Conservation (phyloP, 2,329 filamentous ascomycete species). For the Monascus ruber region DNA sequence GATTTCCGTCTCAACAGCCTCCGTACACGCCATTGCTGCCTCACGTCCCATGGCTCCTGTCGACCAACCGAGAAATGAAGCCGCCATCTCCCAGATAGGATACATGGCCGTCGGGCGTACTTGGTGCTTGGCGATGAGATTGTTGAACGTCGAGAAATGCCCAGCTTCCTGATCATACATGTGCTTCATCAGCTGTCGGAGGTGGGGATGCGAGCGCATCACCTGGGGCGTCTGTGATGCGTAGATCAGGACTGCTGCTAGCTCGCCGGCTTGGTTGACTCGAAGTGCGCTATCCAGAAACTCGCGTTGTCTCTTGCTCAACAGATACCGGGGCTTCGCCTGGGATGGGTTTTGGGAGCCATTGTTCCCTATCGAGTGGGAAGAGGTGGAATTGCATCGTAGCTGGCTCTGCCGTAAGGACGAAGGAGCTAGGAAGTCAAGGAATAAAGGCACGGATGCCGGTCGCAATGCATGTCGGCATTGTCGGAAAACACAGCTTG, state of each 20-base stretch:
- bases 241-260: conserved; percentile 95
- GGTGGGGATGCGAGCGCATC: conserved; percentile 67
- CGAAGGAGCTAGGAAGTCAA: conserved; percentile 27
- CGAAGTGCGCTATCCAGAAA: conserved; percentile 74
- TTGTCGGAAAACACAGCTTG: conserved; percentile 15
- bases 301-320: conserved; percentile 58
- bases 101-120: conserved; percentile 89
- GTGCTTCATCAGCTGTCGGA: conserved; percentile 84
- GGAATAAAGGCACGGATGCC: conserved; percentile 12
- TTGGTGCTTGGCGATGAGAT: conserved; percentile 70
- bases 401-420: conserved; percentile 13
- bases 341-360: conserved; percentile 3
- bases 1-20: conserved; percentile 97
- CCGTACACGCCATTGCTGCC: conserved; percentile 96
- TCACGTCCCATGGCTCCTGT: conserved; percentile 83
- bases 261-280: conserved; percentile 93
- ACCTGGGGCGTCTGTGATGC: conserved; percentile 76
- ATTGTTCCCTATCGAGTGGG: conserved; percentile 23
- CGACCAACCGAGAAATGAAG: conserved; percentile 73
- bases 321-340: conserved; percentile 37
- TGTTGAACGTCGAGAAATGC: conserved; percentile 78
- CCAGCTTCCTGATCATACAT: conserved; percentile 96
- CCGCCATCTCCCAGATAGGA: conserved; percentile 73
- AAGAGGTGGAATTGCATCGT: conserved; percentile 14
- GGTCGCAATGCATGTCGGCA: conserved; percentile 4